phyloP scores from a whole-genome alignment of 2,329 filamentous ascomycete species.

The Cladosporium halotolerans region DNA sequence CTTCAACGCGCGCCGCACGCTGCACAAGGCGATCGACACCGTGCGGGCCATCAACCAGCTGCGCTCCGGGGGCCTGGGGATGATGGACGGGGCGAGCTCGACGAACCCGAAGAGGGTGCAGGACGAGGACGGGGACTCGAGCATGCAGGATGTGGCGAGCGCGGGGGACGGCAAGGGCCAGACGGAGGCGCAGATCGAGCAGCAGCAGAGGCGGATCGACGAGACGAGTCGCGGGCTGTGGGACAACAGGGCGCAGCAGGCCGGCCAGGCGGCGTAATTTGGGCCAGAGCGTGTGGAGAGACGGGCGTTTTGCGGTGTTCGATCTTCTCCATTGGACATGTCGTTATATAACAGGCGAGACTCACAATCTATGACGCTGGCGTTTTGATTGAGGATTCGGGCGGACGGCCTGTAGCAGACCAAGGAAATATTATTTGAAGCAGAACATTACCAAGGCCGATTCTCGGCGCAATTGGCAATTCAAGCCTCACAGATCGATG shows the following conservation, averaged over 20 bases:
- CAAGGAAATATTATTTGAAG: too few relatives aligned
- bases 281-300: not conserved
- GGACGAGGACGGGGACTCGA: conserved; percentile 17
- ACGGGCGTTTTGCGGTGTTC: too few relatives aligned
- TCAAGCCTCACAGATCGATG: too few relatives aligned
- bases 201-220: conserved; percentile 54
- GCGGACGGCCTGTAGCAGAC: too few relatives aligned
- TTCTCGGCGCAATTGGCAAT: too few relatives aligned
- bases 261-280: conserved; percentile 10
- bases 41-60: conserved; percentile 63
- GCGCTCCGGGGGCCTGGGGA: conserved; percentile 50
- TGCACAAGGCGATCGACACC: conserved; percentile 63
- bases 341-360: too few relatives aligned
- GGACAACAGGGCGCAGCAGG: conserved; percentile 22
- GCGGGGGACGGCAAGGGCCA: conserved; percentile 47
- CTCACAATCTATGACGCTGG: too few relatives aligned
- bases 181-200: conserved; percentile 55
- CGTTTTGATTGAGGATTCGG: too few relatives aligned
- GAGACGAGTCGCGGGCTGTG: conserved; percentile 55
- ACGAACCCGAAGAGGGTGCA: conserved; percentile 43
- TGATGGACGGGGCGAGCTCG: conserved; percentile 54
- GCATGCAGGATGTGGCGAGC: conserved; percentile 37
- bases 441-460: too few relatives aligned
- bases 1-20: conserved; percentile 59
- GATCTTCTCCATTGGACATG: too few relatives aligned